Conservation (phyloP, 2,329 filamentous ascomycete species). For the Sclerotinia borealis region DNA sequence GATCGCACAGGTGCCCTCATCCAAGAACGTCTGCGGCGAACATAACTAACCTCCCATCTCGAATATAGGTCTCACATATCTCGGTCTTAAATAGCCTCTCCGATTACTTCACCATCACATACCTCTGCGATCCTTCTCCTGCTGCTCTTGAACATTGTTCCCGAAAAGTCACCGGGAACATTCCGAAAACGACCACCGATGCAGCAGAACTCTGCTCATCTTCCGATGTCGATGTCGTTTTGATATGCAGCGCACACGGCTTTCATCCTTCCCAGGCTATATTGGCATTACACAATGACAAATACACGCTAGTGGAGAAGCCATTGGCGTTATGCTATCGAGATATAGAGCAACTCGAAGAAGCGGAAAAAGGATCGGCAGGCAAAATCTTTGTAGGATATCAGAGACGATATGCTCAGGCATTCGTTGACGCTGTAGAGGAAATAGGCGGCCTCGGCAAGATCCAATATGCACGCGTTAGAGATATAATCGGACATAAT, state of each 20-base stretch:
- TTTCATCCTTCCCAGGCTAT: slow-evolving; percentile 49
- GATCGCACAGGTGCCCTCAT: slow-evolving; percentile 35
- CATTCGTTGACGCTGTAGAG: slow-evolving; percentile 47
- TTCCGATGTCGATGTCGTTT: slow-evolving; percentile 32
- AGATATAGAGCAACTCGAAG: slow-evolving; percentile 42
- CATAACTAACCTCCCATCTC: neutral
- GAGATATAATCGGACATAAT: slow-evolving; percentile 49
- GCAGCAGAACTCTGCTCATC: slow-evolving; percentile 8
- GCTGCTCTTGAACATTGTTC: slow-evolving; percentile 37
- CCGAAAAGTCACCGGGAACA: slow-evolving; percentile 17
- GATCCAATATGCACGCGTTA: slow-evolving; percentile 49
- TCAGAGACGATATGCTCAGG: slow-evolving; percentile 54
- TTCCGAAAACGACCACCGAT: slow-evolving; percentile 25
- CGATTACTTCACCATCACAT: slow-evolving; percentile 25
- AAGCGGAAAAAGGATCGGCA: slow-evolving; percentile 40
- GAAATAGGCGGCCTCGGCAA: slow-evolving; percentile 46
- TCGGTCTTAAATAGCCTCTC: slow-evolving; percentile 39
- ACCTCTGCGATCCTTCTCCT: slow-evolving; percentile 37
- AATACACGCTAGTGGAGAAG: slow-evolving; percentile 55
- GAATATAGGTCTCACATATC: slow-evolving; percentile 40
- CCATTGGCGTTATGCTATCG: slow-evolving; percentile 46
- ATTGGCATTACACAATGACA: slow-evolving; percentile 45
- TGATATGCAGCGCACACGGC: slow-evolving; percentile 48
- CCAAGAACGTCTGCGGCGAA: neutral
- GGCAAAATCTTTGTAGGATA: slow-evolving; percentile 52